Percentiles rank a stretch among this genome's conserved stretches.
These are phyloP conservation scores for Barnettozyma hawaiiensis DNA, from an alignment of 1,139 yeast genomes.

Conservation along the genomic window DNA sequence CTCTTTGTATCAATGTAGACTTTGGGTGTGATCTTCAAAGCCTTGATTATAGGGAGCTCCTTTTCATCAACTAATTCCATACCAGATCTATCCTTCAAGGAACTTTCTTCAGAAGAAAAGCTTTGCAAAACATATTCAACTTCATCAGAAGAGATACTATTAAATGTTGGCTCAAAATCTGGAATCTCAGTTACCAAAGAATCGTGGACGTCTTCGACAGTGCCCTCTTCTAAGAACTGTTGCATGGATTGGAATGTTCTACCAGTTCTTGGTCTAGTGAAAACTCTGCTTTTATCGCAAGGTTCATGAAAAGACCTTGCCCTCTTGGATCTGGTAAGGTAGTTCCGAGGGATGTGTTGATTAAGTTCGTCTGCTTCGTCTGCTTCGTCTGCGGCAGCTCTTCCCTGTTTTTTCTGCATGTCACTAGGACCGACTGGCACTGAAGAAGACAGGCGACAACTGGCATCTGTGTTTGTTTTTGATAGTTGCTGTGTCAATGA, in stretches of 20 bases:
- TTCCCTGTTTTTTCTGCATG: not conserved
- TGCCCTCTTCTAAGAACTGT: constrained; percentile 13
- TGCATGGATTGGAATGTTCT: constrained; percentile 6
- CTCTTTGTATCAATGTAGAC: constrained; percentile 23
- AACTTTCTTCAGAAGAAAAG: constrained; percentile 4
- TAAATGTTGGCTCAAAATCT: constrained; percentile 17
- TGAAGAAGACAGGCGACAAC: not conserved
- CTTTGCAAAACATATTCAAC: constrained; percentile 14
- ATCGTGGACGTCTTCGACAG: constrained; percentile 22
- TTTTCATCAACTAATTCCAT: constrained; percentile 8
- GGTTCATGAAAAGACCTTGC: not conserved
- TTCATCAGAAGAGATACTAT: constrained; percentile 6
- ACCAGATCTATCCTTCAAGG: constrained; percentile 11
- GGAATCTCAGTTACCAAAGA: constrained; percentile 14
- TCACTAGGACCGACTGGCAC: not conserved
- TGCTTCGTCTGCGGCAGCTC: not conserved
- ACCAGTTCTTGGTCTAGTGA: not conserved
- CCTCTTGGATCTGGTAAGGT: constrained; percentile 13
- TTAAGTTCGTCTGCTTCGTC: not conserved
- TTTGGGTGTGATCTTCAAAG: constrained; percentile 19
- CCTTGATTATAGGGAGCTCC: constrained; percentile 14
- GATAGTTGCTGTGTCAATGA: not conserved
- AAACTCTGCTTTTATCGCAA: not conserved
- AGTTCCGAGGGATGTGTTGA: constrained; percentile 1
- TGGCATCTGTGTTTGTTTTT: not conserved